phyloP scores from a whole-genome alignment of 2,329 filamentous ascomycete genomes.

The Verticillium longisporum region DNA sequence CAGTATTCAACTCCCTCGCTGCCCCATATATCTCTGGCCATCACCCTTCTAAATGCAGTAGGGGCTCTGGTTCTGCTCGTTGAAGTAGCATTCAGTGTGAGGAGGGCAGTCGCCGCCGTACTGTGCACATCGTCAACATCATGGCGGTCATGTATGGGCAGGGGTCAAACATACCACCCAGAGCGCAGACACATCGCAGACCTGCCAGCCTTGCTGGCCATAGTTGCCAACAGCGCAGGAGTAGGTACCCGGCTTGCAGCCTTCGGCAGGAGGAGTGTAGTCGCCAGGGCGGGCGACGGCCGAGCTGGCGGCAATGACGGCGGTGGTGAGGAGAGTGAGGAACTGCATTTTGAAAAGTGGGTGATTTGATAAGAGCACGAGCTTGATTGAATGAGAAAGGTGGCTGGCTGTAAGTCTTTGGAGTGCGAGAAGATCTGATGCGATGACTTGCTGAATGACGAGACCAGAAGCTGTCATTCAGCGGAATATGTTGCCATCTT shows the following conservation, averaged over 20 bases:
- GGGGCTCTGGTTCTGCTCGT: conserved; percentile 24
- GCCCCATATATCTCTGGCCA: neutral
- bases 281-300: conserved; percentile 1
- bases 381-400: neutral
- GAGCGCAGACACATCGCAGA: conserved; percentile 20
- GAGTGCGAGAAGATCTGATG: neutral
- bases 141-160: no score
- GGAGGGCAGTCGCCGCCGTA: conserved; percentile 25
- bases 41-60: conserved; percentile 19
- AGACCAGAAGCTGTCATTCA: neutral
- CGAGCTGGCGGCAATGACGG: conserved; percentile 8
- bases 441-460: neutral
- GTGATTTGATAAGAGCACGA: neutral
- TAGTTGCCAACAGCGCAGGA: conserved; percentile 16
- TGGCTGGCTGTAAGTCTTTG: neutral
- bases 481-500: neutral
- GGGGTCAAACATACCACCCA: conserved; percentile 24
- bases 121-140: conserved; percentile 11
- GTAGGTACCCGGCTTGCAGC: conserved; percentile 28
- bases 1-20: neutral
- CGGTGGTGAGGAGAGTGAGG: conserved; percentile 10
- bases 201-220: conserved; percentile 19
- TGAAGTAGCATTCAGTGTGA: conserved; percentile 28
- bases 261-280: neutral
- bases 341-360: conserved; percentile 8